Base-by-base conservation (phyloP, 1,139 yeast species). In the Pichia sorboxylosa region DNA sequence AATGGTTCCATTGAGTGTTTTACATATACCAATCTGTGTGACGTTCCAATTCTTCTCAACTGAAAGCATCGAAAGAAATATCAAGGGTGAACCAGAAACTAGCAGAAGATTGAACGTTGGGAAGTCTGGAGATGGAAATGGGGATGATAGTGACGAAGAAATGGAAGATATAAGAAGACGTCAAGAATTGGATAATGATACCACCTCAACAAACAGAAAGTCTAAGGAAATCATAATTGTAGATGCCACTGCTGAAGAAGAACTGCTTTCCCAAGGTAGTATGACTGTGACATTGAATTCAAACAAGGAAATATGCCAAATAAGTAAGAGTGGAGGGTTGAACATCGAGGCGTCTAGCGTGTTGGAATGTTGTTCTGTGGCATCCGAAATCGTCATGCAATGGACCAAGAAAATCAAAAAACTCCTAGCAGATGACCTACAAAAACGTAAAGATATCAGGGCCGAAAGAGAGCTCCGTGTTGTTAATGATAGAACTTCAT, bases 21-120 rank as follows among this genome's bases (percentile, higher is more conserved):
- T 90, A 41, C 98, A 90, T 52, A 71, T 84, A 3, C 98, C 98
- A 2, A 69, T 90, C 29, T 84, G 95, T 55, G 74, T 85, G n/a
- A 79, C 94, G 0, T 85, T 82, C 57, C 78, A 85, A 25, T 82
- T 90, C 50, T 84, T 73, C 60, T 78, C 80, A 46, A 79, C 82
- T 4, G 59, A 60, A 30, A 73, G 67, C 28, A 55, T 67, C 31
- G 87, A 75, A 44, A 74, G 73, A 47, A 77, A 76, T 41, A 69
- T 79, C 42, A 79, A 79, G 51, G 83, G 84, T 33, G 75, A 68
- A 18, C 54, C 61, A 24, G 65, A 65, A 37, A n/a, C 9, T 6
- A 18, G 9, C 13, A 25, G 20, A 13, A 19, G 15, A 7, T 6
- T 13, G n/a, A 31, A 17, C 6, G 24, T 15, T 10, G 17, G 23